Conservation (phyloP, 176 grass and related monocot species). For the Zizania latifolia region DNA sequence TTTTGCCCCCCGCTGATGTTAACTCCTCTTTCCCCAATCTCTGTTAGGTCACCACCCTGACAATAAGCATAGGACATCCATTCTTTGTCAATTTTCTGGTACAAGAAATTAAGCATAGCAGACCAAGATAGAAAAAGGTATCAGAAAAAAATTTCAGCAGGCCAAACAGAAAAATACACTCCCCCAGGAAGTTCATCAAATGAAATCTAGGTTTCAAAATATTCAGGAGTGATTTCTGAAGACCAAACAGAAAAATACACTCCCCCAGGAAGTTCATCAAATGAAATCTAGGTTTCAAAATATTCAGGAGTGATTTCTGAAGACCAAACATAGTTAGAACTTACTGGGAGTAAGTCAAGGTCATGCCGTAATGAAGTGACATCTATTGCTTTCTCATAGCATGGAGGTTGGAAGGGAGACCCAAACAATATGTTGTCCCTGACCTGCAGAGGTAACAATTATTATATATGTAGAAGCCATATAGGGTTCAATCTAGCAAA, state of each 20-base stretch:
- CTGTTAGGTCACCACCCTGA: constrained; percentile 93
- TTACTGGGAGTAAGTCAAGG: constrained; percentile 83
- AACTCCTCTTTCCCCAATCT: constrained; percentile 99
- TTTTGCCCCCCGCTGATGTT: constrained; percentile 98
- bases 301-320: background rate
- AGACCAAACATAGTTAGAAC: constrained; percentile 17
- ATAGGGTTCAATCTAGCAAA: background rate
- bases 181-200: background rate
- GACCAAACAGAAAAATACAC: background rate
- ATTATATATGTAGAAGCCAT: constrained; percentile 2
- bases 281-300: background rate
- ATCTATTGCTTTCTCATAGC: constrained; percentile 68
- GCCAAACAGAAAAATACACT: background rate
- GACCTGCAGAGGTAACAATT: constrained; percentile 49
- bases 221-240: background rate
- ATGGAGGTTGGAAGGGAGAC: constrained; percentile 67
- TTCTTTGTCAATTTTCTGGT: background rate
- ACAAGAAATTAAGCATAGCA: background rate
- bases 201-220: background rate
- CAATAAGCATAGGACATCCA: constrained; percentile 34
- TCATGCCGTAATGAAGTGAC: constrained; percentile 81
- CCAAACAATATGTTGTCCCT: constrained; percentile 98
- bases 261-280: background rate
- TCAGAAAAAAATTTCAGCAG: background rate
- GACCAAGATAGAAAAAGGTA: background rate